Evolutionary conservation across 495 filamentous ascomycete species (phyloP).

Genomic region (Penicillium atrosanguineum): DNA sequence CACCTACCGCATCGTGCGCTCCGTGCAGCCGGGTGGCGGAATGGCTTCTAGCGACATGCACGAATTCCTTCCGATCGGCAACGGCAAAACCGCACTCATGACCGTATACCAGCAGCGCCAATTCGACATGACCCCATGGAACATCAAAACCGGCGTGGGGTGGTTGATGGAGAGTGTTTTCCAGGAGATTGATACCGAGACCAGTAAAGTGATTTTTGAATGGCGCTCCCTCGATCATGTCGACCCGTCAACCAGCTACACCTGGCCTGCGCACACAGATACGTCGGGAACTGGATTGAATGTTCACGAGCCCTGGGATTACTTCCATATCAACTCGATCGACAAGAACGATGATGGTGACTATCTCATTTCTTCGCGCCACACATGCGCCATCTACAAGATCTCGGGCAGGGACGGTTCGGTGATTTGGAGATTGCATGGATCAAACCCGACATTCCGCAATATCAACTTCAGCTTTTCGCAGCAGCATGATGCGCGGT

Average conservation of each 20-base stretch:
- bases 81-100: conserved; percentile 52
- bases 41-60: conserved; percentile 51
- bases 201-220: conserved; percentile 50
- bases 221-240: conserved; percentile 53
- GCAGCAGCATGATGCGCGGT: conserved; percentile 63
- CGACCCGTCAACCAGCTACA: conserved; percentile 45
- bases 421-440: conserved; percentile 57
- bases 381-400: conserved; percentile 57
- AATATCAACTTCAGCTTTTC: conserved; percentile 55
- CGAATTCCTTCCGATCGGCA: conserved; percentile 47
- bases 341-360: conserved; percentile 57
- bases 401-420: conserved; percentile 58
- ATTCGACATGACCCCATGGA: conserved; percentile 52
- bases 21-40: conserved; percentile 43
- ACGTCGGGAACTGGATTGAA: conserved; percentile 44
- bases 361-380: conserved; percentile 59
- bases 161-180: conserved; percentile 53
- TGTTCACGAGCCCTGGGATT: conserved; percentile 55
- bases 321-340: conserved; percentile 65
- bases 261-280: conserved; percentile 44
- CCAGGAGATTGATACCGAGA: conserved; percentile 52
- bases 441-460: conserved; percentile 46
- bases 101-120: conserved; percentile 56
- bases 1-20: conserved; percentile 47
- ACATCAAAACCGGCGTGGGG: conserved; percentile 44